phyloP scores from a whole-genome alignment of 208 protist species.

The Acanthamoeba comandoni region DNA sequence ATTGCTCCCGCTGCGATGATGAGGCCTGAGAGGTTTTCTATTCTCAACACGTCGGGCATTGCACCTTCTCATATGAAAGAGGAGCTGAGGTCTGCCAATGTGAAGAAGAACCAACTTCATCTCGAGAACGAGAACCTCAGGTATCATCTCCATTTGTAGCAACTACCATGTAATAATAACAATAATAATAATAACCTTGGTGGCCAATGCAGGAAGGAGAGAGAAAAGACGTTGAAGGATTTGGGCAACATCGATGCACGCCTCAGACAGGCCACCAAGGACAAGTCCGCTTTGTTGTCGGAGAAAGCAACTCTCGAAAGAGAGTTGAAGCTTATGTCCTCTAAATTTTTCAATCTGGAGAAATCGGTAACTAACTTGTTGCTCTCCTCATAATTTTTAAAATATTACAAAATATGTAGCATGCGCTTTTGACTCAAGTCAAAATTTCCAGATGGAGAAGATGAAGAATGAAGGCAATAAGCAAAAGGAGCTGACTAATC shows the following conservation, averaged over 20 bases:
- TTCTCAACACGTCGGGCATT: too few relatives aligned
- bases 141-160: slow-evolving; percentile 7
- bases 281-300: slow-evolving; percentile 28
- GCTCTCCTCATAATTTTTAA: too few relatives aligned
- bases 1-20: slow-evolving; percentile 46
- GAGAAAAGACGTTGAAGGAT: slow-evolving; percentile 62
- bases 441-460: slow-evolving; percentile 54
- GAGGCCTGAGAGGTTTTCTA: too few relatives aligned
- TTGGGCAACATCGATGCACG: slow-evolving; percentile 3
- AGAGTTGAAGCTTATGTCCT: slow-evolving; percentile 39
- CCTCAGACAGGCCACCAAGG: slow-evolving; percentile 63
- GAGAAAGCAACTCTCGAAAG: slow-evolving; percentile 62
- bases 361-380: neutral
- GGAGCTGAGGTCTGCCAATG: slow-evolving; percentile 45
- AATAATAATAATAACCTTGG: neutral
- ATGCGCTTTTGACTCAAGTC: too few relatives aligned
- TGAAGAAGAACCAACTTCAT: slow-evolving; percentile 73
- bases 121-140: slow-evolving; percentile 35
- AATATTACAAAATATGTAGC: too few relatives aligned
- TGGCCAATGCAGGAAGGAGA: slow-evolving; percentile 58
- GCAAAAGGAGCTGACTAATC: slow-evolving; percentile 38
- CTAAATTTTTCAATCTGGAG: slow-evolving; percentile 27
- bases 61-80: neutral
- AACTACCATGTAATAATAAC: neutral
- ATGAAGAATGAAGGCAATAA: slow-evolving; percentile 60